Base-by-base conservation (phyloP, 805 yeast species). In the Ogataea glucozyma region DNA sequence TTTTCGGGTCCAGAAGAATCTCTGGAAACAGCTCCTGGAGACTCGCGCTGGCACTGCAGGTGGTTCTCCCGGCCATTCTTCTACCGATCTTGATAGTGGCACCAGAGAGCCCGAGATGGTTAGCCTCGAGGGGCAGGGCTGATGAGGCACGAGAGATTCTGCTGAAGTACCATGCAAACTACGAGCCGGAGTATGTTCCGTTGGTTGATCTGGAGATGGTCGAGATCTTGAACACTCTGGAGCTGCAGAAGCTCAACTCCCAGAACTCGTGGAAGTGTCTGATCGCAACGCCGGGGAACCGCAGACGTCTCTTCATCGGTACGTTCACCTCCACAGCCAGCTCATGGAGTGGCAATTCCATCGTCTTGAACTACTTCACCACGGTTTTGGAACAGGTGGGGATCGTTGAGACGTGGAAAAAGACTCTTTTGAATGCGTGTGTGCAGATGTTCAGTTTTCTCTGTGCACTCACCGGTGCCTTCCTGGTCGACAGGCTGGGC, bases 381-480 rank as follows among this genome's bases (percentile, higher is more conserved):
- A 51, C 12, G 70, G 82, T 78, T 13, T 66, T 78, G 49, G 55
- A 61, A 44, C 70, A 78, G 19, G 75, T 78, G 56, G 82, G 83
- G 45, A 73, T 78, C 52, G 73, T 75, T 35, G 66, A 65, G n/a
- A 61, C 67, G 19, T 60, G 60, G 37, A 59, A 62, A 42, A 78
- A 77, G 58, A 67, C 76, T 42, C 57, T 71, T 38, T 69, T 76
- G 56, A 77, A 78, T 56, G 81, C 76, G 43, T 71, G 73, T 46
- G 67, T 76, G 48, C 71, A 68, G 70, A 60, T 72, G 44, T 75
- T 66, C 58, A 74, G 75, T 63, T 69, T 70, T 41, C 58, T 61
- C 38, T 51, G 62, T 31, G 61, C 69, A 11, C 47, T 64, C 24
- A 45, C 58, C 6, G 61, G 65, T 41, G 61, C 66, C 21, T 46